Evolutionary conservation across 2,329 filamentous ascomycete genomes (phyloP).

Genomic region (Apiospora saccharicola): DNA sequence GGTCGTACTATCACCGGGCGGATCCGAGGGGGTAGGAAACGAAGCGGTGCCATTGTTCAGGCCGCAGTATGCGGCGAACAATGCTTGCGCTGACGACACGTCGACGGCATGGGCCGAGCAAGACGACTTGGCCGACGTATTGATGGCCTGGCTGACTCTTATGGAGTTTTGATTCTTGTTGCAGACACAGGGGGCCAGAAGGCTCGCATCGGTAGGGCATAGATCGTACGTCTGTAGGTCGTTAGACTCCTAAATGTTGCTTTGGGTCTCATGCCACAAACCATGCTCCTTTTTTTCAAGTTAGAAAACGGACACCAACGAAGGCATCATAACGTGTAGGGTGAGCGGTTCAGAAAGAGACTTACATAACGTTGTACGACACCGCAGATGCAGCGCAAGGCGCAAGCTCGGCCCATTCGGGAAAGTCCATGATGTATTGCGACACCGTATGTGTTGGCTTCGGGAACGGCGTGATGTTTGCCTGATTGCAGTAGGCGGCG

Average conservation of each 20-base stretch:
- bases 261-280: constrained; percentile 32
- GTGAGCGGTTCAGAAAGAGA: constrained; percentile 27
- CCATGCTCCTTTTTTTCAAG: constrained; percentile 40
- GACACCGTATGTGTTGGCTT: constrained; percentile 53
- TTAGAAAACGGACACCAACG: neutral
- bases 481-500: constrained; percentile 58
- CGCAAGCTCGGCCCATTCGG: constrained; percentile 51
- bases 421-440: constrained; percentile 59
- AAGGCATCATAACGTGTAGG: too few species aligned
- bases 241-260: constrained; percentile 19
- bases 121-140: constrained; percentile 49
- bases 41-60: constrained; percentile 57
- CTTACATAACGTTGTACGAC: constrained; percentile 48
- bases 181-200: constrained; percentile 60
- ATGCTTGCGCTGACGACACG: constrained; percentile 55
- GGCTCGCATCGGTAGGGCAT: constrained; percentile 49
- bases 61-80: constrained; percentile 61
- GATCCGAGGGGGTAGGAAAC: constrained; percentile 54
- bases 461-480: constrained; percentile 46
- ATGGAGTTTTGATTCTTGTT: constrained; percentile 57
- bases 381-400: constrained; percentile 52
- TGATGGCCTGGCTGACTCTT: constrained; percentile 51
- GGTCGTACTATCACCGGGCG: constrained; percentile 59
- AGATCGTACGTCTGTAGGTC: constrained; percentile 41
- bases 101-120: constrained; percentile 57